These are phyloP conservation scores for Penicillium sp. DNA, from an alignment of 2,329 filamentous ascomycete species.

Conservation along the genomic window DNA sequence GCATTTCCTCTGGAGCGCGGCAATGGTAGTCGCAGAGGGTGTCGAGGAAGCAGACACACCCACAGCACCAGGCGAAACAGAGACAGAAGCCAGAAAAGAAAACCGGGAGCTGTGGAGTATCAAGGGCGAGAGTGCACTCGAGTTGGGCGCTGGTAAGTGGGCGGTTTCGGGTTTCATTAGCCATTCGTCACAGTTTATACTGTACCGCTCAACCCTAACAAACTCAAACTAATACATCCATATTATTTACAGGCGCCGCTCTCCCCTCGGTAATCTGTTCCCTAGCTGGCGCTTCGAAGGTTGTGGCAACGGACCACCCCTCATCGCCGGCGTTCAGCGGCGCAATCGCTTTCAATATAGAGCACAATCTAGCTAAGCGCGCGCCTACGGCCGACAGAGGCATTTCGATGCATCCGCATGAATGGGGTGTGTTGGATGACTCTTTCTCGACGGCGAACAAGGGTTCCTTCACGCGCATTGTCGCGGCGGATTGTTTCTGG, in stretches of 20 bases:
- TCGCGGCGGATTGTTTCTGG: constrained; percentile 62
- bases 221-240: background rate
- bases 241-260: constrained; percentile 33
- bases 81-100: constrained; percentile 16
- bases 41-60: constrained; percentile 35
- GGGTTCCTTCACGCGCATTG: constrained; percentile 51
- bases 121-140: constrained; percentile 52
- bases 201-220: background rate
- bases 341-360: constrained; percentile 48
- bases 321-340: constrained; percentile 41
- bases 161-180: background rate
- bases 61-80: background rate
- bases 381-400: background rate
- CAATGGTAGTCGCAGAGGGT: constrained; percentile 43
- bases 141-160: constrained; percentile 59
- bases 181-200: background rate
- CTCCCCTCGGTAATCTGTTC: constrained; percentile 41
- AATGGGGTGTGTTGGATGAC: constrained; percentile 50
- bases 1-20: constrained; percentile 60
- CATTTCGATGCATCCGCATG: constrained; percentile 49
- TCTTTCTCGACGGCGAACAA: constrained; percentile 39
- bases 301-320: constrained; percentile 53
- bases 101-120: constrained; percentile 41
- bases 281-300: constrained; percentile 36
- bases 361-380: constrained; percentile 42